These are phyloP conservation scores for Penicillium paxilli DNA, from an alignment of 495 filamentous ascomycete species.

Conservation along the genomic window DNA sequence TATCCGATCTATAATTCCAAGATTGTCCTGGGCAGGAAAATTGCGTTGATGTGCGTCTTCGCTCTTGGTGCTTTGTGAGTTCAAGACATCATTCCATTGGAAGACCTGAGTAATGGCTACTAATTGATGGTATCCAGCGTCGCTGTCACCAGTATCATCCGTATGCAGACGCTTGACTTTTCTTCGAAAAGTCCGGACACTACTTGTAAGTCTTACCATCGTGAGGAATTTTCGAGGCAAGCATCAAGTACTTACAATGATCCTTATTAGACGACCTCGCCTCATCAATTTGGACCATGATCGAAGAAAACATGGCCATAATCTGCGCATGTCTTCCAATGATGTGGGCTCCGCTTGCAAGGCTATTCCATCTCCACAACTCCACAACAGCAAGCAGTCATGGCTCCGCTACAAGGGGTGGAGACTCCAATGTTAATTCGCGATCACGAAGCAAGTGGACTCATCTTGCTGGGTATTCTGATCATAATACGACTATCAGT, in stretches of 20 bases:
- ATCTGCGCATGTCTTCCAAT: slow-evolving; percentile 49
- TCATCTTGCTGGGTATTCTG: not conserved
- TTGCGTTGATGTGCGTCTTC: not conserved
- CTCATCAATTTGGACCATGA: slow-evolving; percentile 46
- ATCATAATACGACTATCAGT: not conserved
- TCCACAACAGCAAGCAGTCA: not conserved
- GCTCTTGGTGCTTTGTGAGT: not conserved
- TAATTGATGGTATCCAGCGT: slow-evolving; percentile 16
- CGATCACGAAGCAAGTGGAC: not conserved
- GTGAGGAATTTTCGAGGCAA: not conserved
- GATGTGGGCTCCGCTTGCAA: slow-evolving; percentile 13
- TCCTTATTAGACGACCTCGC: slow-evolving; percentile 21
- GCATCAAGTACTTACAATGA: not conserved
- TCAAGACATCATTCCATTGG: not conserved
- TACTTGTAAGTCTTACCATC: slow-evolving; percentile 12
- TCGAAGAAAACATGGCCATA: slow-evolving; percentile 46
- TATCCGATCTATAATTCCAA: not conserved
- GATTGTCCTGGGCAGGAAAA: not conserved
- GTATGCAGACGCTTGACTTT: slow-evolving; percentile 29
- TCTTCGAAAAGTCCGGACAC: slow-evolving; percentile 22
- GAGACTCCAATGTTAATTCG: not conserved
- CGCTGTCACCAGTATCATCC: slow-evolving; percentile 32
- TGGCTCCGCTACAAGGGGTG: not conserved
- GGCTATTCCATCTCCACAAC: slow-evolving; percentile 3
- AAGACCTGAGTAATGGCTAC: not conserved